Evolutionary conservation across 768 basidiomycete genomes (phyloP).

Genomic region (Pulveroboletus sp.): DNA sequence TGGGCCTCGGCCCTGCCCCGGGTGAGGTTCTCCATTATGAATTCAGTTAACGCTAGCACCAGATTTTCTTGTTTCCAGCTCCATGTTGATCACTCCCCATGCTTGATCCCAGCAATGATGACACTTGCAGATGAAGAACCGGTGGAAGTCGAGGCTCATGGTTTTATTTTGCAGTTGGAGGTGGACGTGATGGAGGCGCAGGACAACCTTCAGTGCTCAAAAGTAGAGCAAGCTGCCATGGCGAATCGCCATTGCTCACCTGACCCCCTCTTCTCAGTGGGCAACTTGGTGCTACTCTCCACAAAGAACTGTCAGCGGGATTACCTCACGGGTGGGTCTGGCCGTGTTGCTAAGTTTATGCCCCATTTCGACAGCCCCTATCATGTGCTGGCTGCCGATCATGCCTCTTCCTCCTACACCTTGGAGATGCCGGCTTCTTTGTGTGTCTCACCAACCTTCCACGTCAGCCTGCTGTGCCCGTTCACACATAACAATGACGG

Average conservation of each 20-base stretch:
- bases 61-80: constrained; percentile 11
- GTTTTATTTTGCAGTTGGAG: background rate
- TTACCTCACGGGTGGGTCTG: constrained; percentile 24
- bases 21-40: constrained; percentile 17
- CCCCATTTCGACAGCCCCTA: constrained; percentile 23
- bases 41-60: constrained; percentile 7
- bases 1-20: too few species aligned
- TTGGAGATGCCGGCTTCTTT: constrained; percentile 16
- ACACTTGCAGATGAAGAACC: too few species aligned
- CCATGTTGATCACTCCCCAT: background rate
- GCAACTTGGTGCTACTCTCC: constrained; percentile 36
- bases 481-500: constrained; percentile 18
- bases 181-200: too few species aligned
- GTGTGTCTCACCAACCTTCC: constrained; percentile 23
- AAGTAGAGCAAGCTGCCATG: constrained; percentile 16
- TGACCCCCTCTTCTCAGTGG: constrained; percentile 25
- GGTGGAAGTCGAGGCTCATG: background rate
- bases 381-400: constrained; percentile 11
- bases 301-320: constrained; percentile 27
- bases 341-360: constrained; percentile 34
- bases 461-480: constrained; percentile 18
- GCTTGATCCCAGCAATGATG: too few species aligned
- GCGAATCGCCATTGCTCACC: constrained; percentile 17
- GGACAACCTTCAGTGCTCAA: constrained; percentile 22
- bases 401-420: background rate